Base-by-base conservation (phyloP, 164 flowering plant species). In the Chimonanthus praecox region DNA sequence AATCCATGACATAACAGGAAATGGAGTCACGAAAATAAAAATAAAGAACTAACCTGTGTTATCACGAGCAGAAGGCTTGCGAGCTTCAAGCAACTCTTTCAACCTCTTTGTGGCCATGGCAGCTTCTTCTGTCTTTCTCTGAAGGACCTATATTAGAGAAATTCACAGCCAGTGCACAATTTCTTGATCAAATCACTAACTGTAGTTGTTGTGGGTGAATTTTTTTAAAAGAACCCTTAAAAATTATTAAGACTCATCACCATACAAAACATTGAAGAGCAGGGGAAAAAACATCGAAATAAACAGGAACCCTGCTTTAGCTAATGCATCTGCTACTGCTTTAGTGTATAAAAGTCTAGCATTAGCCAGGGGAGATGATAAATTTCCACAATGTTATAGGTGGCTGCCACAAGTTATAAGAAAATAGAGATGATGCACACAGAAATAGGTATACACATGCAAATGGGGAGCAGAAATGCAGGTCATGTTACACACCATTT, bases 61-160 rank as follows among this genome's bases (percentile, higher is more conserved):
- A 49, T 96, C 99, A 68, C 99, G 95, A 15, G 83, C 76, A 78
- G 94, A 84, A 77, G 89, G 85, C 79, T 94, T 96, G 33, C 98
- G 97, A 72, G 97, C 89, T 85, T 94, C 99, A 13, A 94, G 87
- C 87, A 96, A 81, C 73, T 96, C 99, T 78, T 94, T 96, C 65
- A 96, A 81, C 82, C 99, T 88, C 85, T 92, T 94, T 80, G 99
- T 94, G 75, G 98, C 99, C 94, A 93, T 87, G 77, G 99, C 98
- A 82, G 99, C 99, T 78, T 96, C 98, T 82, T 94, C 98, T 44
- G 99, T 92, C 83, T 96, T 96, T 78, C 98, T 91, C 63, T 96
- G 99, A 70, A 96, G 97, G 79, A 96, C 98, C 97, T 92, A 82
- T 71, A 81, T 64, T 51, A 69, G 67, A 60, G 72, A 76, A 18